Percentiles rank a stretch among this genome's conserved stretches.
Conservation (phyloP, 306 rosid species). For the Dryas octopetala region DNA sequence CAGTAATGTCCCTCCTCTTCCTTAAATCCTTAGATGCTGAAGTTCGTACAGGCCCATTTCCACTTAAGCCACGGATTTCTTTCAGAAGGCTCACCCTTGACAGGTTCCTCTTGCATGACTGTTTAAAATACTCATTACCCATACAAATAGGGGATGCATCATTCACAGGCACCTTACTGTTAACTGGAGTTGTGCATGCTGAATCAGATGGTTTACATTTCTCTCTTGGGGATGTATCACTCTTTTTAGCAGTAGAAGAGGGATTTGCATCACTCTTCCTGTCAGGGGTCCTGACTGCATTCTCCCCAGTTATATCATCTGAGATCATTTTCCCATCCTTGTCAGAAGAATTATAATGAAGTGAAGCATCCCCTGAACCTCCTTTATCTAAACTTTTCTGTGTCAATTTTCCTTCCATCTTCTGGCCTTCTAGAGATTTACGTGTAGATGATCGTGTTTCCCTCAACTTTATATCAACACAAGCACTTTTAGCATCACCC, state of each 20-base stretch:
- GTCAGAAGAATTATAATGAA: conserved; percentile 18
- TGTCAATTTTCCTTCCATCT: conserved; percentile 20
- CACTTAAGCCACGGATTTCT: conserved; percentile 67
- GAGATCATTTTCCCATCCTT: conserved; percentile 25
- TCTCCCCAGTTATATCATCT: background rate
- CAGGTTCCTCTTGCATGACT: conserved; percentile 47
- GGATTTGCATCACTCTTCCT: conserved; percentile 25
- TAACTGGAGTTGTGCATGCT: conserved; percentile 57
- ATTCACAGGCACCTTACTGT: conserved; percentile 47
- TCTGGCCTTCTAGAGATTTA: conserved; percentile 25
- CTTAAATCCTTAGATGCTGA: conserved; percentile 69
- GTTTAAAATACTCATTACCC: conserved; percentile 69
- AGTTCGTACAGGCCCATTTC: conserved; percentile 34
- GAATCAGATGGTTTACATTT: conserved; percentile 44
- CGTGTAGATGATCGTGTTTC: conserved; percentile 20
- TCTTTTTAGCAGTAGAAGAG: conserved; percentile 23
- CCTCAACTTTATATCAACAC: conserved; percentile 28
- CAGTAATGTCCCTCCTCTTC: conserved; percentile 76
- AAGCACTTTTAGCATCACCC: conserved; percentile 17
- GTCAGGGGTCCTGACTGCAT: conserved; percentile 6
- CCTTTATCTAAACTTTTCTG: conserved; percentile 11
- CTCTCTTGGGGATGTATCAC: conserved; percentile 42
- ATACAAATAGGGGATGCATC: conserved; percentile 80
- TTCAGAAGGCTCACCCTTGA: conserved; percentile 42
- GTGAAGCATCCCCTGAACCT: conserved; percentile 21